Evolutionary conservation across 73 alveolate genomes (phyloP).

Genomic region (Symbiodinium pilosum): DNA sequence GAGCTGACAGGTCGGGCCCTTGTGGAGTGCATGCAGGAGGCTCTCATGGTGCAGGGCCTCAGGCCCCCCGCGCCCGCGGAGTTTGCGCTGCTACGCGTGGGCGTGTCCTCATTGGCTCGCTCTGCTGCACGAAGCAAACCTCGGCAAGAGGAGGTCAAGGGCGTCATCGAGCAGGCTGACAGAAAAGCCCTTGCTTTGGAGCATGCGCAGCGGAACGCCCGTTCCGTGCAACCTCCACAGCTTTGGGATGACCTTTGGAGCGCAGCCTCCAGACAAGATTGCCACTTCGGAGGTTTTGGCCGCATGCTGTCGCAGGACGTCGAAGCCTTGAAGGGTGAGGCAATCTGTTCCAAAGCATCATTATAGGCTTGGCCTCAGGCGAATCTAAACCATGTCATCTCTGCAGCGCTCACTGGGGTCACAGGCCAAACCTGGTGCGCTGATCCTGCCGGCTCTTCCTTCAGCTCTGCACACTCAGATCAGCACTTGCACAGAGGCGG

Average conservation of each 20-base stretch:
- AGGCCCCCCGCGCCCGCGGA: conserved; percentile 58
- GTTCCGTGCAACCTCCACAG: conserved; percentile 82
- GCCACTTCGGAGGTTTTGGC: conserved; percentile 55
- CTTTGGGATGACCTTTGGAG: conserved; percentile 9
- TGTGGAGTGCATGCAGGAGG: conserved; percentile 73
- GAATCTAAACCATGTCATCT: no score
- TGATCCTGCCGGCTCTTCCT: conserved; percentile 58
- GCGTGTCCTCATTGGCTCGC: conserved; percentile 52
- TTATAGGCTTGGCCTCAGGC: neutral
- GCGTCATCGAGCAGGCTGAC: neutral
- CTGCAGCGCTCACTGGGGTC: no score
- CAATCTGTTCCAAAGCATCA: neutral
- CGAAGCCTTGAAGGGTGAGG: conserved; percentile 79
- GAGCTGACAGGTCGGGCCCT: no score
- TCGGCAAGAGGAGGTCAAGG: neutral
- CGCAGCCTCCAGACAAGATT: neutral
- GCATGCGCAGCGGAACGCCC: conserved; percentile 22
- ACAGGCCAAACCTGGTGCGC: conserved; percentile 32
- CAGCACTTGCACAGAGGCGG: neutral
- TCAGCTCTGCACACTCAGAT: conserved; percentile 28
- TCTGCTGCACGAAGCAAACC: conserved; percentile 26
- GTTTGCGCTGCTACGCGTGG: conserved; percentile 66
- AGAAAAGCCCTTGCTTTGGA: conserved; percentile 9
- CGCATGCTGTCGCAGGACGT: conserved; percentile 54
- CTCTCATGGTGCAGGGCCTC: neutral